phyloP scores from a whole-genome alignment of 805 yeast genomes.

The Candida parachauliodes region DNA sequence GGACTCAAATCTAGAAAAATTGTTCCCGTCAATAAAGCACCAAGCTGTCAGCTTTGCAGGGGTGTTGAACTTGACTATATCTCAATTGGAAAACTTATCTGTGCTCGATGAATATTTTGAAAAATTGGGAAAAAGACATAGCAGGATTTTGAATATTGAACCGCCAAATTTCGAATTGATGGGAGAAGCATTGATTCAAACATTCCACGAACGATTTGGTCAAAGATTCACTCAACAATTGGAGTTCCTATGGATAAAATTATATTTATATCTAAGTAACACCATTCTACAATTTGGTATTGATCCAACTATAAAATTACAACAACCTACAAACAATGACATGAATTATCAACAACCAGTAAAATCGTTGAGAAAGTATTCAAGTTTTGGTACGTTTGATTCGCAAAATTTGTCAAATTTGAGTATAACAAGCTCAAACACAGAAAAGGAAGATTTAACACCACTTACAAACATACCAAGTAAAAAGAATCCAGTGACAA shows the following conservation, averaged over 20 bases:
- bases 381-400: neutral
- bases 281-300: constrained; percentile 59
- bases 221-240: constrained; percentile 51
- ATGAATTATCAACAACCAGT: no score
- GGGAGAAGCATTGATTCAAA: constrained; percentile 69
- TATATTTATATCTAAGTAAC: constrained; percentile 67
- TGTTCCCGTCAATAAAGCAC: constrained; percentile 72
- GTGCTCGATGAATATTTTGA: constrained; percentile 56
- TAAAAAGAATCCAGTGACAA: neutral
- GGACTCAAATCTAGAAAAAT: constrained; percentile 56
- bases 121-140: constrained; percentile 69
- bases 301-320: constrained; percentile 36
- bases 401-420: neutral
- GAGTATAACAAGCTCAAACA: neutral
- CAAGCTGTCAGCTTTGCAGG: constrained; percentile 83
- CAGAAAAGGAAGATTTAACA: neutral
- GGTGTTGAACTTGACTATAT: constrained; percentile 64
- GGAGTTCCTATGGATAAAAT: constrained; percentile 68
- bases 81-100: constrained; percentile 57
- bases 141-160: constrained; percentile 71
- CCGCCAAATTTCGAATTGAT: constrained; percentile 62
- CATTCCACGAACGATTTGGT: constrained; percentile 63
- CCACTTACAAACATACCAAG: no score
- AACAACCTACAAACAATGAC: constrained; percentile 1
- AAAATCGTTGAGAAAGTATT: neutral